Evolutionary conservation across 1,139 yeast genomes (phyloP).

Genomic region (Debaryomycetaceae sp.): DNA sequence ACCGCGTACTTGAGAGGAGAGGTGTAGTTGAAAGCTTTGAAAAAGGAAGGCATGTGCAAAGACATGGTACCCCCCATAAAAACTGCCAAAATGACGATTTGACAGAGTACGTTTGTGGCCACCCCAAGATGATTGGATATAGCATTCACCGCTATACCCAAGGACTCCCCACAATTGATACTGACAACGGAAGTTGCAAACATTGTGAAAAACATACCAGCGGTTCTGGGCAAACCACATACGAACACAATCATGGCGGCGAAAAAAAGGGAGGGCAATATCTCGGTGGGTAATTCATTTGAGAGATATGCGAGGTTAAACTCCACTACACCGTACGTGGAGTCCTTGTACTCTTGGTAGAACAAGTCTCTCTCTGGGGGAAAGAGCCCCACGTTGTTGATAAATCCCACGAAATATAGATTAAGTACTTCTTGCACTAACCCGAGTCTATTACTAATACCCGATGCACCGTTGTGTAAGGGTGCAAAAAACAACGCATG

Average conservation of each 20-base stretch:
- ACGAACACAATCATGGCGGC: constrained; percentile 63
- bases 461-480: constrained; percentile 51
- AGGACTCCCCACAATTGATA: constrained; percentile 75
- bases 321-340: constrained; percentile 63
- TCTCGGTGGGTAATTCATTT: constrained; percentile 73
- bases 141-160: constrained; percentile 78
- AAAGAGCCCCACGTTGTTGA: constrained; percentile 71
- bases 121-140: constrained; percentile 72
- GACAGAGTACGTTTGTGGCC: constrained; percentile 69
- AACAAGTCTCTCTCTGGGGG: constrained; percentile 73
- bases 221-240: constrained; percentile 69
- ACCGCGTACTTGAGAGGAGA: constrained; percentile 73
- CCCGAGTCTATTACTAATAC: constrained; percentile 67
- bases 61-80: constrained; percentile 91
- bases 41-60: constrained; percentile 63
- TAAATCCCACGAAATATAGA: constrained; percentile 73
- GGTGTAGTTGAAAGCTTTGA: constrained; percentile 66
- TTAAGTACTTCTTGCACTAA: constrained; percentile 71
- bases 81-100: constrained; percentile 62
- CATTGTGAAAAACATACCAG: constrained; percentile 64
- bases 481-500: constrained; percentile 74
- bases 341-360: constrained; percentile 75
- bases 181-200: constrained; percentile 53
- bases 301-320: constrained; percentile 64
- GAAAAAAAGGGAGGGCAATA: constrained; percentile 56